Evolutionary conservation across 371 early-diverging fungal species (phyloP).

Genomic region (Funneliformis caledonium): DNA sequence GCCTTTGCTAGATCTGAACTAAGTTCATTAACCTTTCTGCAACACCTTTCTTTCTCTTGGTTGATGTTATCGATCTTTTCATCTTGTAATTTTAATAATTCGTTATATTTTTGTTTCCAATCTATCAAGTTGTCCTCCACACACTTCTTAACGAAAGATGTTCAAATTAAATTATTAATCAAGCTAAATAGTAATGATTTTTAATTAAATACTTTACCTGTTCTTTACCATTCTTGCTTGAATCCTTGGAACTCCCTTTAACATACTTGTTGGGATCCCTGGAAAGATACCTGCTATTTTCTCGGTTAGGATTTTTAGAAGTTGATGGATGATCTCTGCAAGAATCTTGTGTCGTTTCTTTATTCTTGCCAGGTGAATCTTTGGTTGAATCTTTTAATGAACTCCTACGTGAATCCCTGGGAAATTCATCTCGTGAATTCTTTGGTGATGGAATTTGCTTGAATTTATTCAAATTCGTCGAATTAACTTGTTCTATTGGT

Average conservation of each 20-base stretch:
- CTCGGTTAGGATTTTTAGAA: background rate
- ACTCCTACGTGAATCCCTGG: background rate
- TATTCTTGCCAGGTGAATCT: background rate
- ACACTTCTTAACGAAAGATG: background rate
- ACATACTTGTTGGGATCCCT: background rate
- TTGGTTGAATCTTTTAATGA: background rate
- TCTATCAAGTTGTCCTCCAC: background rate
- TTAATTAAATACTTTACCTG: background rate
- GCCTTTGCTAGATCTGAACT: conserved; percentile 14
- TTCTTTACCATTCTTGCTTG: background rate
- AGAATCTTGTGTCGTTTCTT: background rate
- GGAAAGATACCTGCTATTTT: background rate
- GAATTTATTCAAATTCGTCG: background rate
- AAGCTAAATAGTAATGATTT: too few relatives aligned
- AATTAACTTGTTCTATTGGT: background rate
- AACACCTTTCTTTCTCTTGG: background rate
- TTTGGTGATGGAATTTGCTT: background rate
- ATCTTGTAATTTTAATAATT: background rate
- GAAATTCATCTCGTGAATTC: background rate
- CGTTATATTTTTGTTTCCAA: conserved; percentile 11
- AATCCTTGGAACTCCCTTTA: background rate
- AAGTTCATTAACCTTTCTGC: background rate
- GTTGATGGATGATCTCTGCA: background rate
- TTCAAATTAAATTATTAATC: too few relatives aligned
- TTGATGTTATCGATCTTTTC: background rate